Conservation (phyloP, 768 basidiomycete genomes). For the Collybia nuda region DNA sequence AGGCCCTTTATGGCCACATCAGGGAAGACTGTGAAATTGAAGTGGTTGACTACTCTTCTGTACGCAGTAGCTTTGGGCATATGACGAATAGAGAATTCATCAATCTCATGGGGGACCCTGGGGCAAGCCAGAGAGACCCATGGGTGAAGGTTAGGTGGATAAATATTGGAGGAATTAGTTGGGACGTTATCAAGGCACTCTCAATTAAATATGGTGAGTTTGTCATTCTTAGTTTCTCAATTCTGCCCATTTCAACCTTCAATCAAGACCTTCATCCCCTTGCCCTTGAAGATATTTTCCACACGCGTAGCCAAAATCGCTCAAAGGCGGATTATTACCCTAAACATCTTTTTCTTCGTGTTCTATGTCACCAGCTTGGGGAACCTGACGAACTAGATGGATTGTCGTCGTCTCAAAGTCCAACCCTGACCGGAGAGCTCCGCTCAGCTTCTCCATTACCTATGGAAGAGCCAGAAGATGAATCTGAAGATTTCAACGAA, state of each 20-base stretch:
- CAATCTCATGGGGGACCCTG: constrained; percentile 45
- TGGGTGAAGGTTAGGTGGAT: constrained; percentile 79
- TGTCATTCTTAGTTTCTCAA: neutral
- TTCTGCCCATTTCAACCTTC: neutral
- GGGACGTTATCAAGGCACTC: constrained; percentile 72
- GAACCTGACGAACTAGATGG: constrained; percentile 23
- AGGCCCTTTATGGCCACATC: constrained; percentile 56
- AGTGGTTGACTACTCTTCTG: constrained; percentile 62
- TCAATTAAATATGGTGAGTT: constrained; percentile 61
- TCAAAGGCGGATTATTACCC: constrained; percentile 73
- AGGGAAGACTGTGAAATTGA: constrained; percentile 64
- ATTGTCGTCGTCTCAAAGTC: constrained; percentile 18
- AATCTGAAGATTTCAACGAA: constrained; percentile 4
- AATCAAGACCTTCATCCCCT: constrained; percentile 64
- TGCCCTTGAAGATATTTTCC: constrained; percentile 69
- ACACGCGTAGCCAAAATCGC: constrained; percentile 50
- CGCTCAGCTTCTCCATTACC: constrained; percentile 38
- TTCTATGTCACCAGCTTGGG: constrained; percentile 62
- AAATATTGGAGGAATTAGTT: constrained; percentile 65
- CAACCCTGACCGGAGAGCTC: constrained; percentile 24
- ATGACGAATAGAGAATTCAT: constrained; percentile 66
- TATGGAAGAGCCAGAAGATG: constrained; percentile 18
- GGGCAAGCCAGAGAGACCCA: constrained; percentile 45
- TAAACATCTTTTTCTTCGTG: constrained; percentile 68
- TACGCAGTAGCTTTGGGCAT: constrained; percentile 49